Conservation (phyloP, 768 basidiomycete species). For the Lentinula guzmanii region DNA sequence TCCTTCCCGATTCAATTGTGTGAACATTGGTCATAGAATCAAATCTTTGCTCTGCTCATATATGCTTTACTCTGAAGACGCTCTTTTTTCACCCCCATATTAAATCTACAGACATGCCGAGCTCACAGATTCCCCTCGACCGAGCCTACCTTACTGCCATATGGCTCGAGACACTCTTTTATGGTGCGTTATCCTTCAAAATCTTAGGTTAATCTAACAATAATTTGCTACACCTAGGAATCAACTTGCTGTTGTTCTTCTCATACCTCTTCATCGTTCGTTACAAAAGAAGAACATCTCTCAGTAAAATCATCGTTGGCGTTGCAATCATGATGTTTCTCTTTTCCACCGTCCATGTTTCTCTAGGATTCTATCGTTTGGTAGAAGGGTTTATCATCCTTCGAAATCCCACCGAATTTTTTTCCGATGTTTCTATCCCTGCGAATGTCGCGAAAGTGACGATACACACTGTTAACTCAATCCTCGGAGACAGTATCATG, state of each 20-base stretch:
- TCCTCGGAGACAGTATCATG: conserved; percentile 25
- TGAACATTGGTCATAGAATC: neutral
- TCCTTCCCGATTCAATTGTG: neutral
- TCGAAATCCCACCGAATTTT: conserved; percentile 23
- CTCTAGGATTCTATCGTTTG: conserved; percentile 27
- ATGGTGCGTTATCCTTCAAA: conserved; percentile 8
- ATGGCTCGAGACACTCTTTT: conserved; percentile 16
- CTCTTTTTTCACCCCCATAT: neutral
- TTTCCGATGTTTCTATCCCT: conserved; percentile 26
- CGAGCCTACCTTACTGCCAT: conserved; percentile 29
- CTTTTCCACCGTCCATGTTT: conserved; percentile 27
- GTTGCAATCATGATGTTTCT: conserved; percentile 23
- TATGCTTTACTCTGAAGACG: neutral
- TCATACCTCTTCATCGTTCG: conserved; percentile 20
- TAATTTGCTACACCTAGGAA: conserved; percentile 11
- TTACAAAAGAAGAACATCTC: conserved; percentile 14
- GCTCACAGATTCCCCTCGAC: conserved; percentile 20
- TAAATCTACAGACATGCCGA: neutral
- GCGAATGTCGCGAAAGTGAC: conserved; percentile 29
- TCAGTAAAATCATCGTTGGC: conserved; percentile 17
- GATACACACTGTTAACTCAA: conserved; percentile 25
- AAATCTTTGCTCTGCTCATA: neutral
- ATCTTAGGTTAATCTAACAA: neutral
- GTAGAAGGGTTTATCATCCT: conserved; percentile 26
- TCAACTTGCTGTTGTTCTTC: conserved; percentile 23